Conservation (phyloP, 768 basidiomycete genomes). For the Cyathus striatus region DNA sequence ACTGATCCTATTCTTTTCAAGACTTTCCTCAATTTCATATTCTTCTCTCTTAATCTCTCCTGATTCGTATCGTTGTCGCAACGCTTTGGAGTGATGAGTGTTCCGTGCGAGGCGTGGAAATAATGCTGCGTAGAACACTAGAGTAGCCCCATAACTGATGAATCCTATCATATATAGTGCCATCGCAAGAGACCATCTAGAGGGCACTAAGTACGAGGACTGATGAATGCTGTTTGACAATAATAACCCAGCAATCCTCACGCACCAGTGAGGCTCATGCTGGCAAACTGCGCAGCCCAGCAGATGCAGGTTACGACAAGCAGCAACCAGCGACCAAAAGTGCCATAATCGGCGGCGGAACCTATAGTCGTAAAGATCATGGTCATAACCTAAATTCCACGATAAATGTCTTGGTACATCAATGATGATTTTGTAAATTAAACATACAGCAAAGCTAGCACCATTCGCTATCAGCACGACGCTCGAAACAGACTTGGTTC, state of each 20-base stretch:
- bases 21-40: constrained; percentile 69
- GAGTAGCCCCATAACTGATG: constrained; percentile 73
- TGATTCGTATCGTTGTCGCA: constrained; percentile 51
- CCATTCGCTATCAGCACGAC: constrained; percentile 77
- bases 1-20: constrained; percentile 83
- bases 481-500: constrained; percentile 71
- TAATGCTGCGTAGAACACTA: constrained; percentile 74
- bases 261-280: constrained; percentile 67
- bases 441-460: constrained; percentile 62
- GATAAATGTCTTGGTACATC: background rate
- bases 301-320: constrained; percentile 66
- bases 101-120: constrained; percentile 83
- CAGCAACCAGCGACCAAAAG: constrained; percentile 77
- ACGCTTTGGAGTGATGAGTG: constrained; percentile 53
- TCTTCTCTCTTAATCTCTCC: constrained; percentile 57
- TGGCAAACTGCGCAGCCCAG: constrained; percentile 78
- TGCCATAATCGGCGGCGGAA: constrained; percentile 69
- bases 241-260: background rate
- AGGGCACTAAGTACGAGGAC: constrained; percentile 39
- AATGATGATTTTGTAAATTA: background rate
- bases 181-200: constrained; percentile 74
- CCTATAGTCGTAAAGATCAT: constrained; percentile 77
- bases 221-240: constrained; percentile 1
- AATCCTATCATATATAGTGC: constrained; percentile 76
- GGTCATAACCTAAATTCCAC: constrained; percentile 58